Conservation (phyloP, 176 grass and related monocot genomes). For the Paspalum vaginatum region DNA sequence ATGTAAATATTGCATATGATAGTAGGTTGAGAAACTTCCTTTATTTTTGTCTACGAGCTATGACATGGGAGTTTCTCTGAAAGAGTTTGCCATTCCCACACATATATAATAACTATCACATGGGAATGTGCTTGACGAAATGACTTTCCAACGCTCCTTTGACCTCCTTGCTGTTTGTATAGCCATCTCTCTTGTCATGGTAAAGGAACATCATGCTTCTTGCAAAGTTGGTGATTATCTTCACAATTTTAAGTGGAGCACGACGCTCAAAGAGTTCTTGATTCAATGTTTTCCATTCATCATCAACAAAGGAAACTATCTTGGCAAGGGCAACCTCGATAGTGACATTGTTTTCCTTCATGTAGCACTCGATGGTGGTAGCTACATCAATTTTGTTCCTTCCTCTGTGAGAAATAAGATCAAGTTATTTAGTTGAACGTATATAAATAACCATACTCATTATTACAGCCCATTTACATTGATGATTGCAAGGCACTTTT, state of each 20-base stretch:
- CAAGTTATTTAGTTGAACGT: neutral
- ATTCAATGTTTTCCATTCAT: constrained; percentile 8
- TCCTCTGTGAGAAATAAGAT: neutral
- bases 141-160: neutral
- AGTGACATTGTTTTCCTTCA: neutral
- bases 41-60: too few relatives aligned
- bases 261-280: neutral
- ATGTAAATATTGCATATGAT: too few relatives aligned
- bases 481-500: too few relatives aligned
- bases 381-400: constrained; percentile 13
- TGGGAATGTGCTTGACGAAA: neutral
- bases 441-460: neutral
- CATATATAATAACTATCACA: too few relatives aligned
- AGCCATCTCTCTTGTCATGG: neutral
- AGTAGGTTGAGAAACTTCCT: too few relatives aligned
- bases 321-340: neutral
- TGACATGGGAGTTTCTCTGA: too few relatives aligned
- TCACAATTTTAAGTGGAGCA: neutral
- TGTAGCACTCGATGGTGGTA: constrained; percentile 9
- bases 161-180: neutral
- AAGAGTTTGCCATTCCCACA: too few relatives aligned
- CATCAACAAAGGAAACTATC: neutral
- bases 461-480: too few relatives aligned
- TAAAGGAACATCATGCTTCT: neutral
- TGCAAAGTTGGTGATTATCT: neutral